Evolutionary conservation across 1,139 yeast genomes (phyloP), one percentile per base, ranked within the genome.

Genomic region (Geotrichum reessii): DNA sequence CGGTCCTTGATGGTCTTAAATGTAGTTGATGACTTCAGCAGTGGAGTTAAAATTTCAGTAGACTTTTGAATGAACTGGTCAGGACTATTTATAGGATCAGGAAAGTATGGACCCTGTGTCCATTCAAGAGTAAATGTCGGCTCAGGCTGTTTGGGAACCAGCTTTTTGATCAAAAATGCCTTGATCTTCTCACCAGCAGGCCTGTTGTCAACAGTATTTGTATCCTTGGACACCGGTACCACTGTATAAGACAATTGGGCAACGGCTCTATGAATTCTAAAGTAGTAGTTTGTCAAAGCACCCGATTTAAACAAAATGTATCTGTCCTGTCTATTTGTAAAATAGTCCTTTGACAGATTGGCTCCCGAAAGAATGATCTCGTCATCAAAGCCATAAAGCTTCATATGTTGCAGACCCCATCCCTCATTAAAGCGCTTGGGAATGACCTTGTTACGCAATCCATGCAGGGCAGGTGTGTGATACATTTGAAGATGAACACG

Each of bases 401-500:
- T 93, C 99, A 93, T 95, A 71, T 93, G 99, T 73, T 93, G 99
- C 57, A 93, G 78, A 0, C 99, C 99, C 68, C 81, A 77, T 7
- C 96, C 93, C 74, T 93, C 99, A 71, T 92, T 91, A 63, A 92
- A 78, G 63, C 99, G 78, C 60, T 81, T 86, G 0, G 99, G 99
- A 3, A 91, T 78, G 54, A 88, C 59, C 21, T 75, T 67, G 67
- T 85, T 84, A 60, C 82, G 79, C 60, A 87, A 69, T 0, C 96
- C 96, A 52, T 81, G 76, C 64, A 89, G 79, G 63, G 86, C 86
- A 0, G 99, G 99, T 0, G 99, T 93, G 66, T 88, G 96, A 71
- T 88, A 93, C 80, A 92, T 81, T 65, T 96, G 76, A 54, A 92
- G 75, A 66, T 88, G 90, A 17, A 93, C 92, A 61, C 96, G 77